Evolutionary conservation across 257 asterid genomes (phyloP), one percentile per base, ranked within the genome.

Genomic region (Sherardia arvensis): DNA sequence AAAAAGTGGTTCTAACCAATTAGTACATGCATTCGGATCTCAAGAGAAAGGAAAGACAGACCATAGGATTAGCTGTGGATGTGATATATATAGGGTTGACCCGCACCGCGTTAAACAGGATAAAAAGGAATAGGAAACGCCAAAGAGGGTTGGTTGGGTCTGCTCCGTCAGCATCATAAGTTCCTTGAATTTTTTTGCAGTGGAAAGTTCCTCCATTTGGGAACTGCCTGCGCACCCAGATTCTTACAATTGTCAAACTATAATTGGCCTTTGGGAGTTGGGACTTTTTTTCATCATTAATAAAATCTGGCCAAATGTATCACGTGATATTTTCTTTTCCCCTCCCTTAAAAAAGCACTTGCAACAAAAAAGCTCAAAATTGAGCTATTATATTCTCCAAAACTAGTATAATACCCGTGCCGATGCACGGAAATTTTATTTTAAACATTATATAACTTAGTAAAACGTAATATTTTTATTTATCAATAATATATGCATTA

Each of bases 81-180:
- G 11, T 36, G n/a, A 36, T 38, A 36, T 36, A 12, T 4, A 14
- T 14, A 63, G 20, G 22, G 68, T 64, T 64, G 68, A 64, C 68
- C 66, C 26, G 38, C 32, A n/a, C 68, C 59, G 59, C 68, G 21
- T 28, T 1, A 27, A 47, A 47, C 0, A 4, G 5, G 15, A 2
- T 7, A 4, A 49, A 49, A n/a, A n/a, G 26, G 23, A 49, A 4
- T 49, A 7, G 26, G 26, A 0, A 53, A 20, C 25, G 8, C 27
- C 59, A 54, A n/a, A 54, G 25, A 20, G 59, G 32, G 59, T 26
- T 54, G 20, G 59, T 26, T 54, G 59, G 32, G 11, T 54, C 32
- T 10, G 30, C 17, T 54, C 25, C 9, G 59, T 54, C 25, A 23
- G 27, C 59, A 43, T 30, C n/a, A 30, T 54, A 12, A 54, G 29